Conservation (phyloP, 352 stramenopile species). For the Phytophthora foliorum region DNA sequence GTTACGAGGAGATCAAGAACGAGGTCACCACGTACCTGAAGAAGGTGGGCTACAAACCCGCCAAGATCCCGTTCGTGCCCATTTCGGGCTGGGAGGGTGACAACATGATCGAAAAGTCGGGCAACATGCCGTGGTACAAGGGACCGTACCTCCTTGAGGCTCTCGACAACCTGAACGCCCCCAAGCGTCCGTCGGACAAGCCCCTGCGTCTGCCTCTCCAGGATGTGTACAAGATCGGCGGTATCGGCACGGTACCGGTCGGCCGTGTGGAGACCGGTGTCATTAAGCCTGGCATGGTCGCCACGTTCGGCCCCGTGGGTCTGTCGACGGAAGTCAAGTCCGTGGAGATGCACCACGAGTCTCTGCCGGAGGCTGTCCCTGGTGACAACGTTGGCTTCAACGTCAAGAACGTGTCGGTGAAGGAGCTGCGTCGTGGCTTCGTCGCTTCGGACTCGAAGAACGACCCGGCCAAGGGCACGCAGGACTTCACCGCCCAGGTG, state of each 20-base stretch:
- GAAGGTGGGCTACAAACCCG: constrained; percentile 97
- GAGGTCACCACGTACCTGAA: constrained; percentile 94
- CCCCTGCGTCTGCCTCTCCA: constrained; percentile 96
- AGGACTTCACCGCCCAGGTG: constrained; percentile 96
- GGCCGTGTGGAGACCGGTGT: constrained; percentile 97
- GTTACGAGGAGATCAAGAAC: constrained; percentile 96
- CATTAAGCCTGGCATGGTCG: constrained; percentile 95
- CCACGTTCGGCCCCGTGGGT: constrained; percentile 92
- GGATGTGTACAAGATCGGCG: constrained; percentile 98
- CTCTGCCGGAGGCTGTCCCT: constrained; percentile 91
- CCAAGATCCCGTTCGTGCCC: constrained; percentile 96
- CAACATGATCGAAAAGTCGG: constrained; percentile 97
- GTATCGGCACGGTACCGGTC: constrained; percentile 97
- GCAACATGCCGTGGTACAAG: constrained; percentile 98
- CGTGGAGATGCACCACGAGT: constrained; percentile 97
- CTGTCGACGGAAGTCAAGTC: constrained; percentile 96
- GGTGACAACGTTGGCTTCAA: constrained; percentile 99
- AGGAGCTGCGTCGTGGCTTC: constrained; percentile 95
- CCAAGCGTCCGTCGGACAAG: constrained; percentile 95
- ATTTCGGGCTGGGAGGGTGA: constrained; percentile 98
- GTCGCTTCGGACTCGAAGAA: constrained; percentile 95
- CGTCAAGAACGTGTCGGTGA: constrained; percentile 96
- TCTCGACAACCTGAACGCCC: constrained; percentile 92
- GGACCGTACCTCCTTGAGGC: constrained; percentile 92
- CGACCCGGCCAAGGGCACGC: constrained; percentile 87